Conservation (phyloP, 257 asterid genomes). For the Leptodermis oblonga region DNA sequence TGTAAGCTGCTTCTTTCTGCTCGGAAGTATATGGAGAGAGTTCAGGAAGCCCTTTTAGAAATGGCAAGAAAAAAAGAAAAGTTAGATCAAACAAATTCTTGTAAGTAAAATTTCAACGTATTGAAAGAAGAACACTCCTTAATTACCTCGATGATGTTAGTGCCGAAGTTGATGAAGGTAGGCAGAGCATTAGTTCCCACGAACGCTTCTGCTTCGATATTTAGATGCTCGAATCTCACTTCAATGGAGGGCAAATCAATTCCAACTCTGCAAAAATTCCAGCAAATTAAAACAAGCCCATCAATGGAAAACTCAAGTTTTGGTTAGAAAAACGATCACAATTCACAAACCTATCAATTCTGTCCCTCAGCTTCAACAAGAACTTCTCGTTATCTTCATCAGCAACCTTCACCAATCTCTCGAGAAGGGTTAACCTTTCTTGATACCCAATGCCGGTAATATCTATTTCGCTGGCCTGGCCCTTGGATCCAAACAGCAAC, state of each 20-base stretch:
- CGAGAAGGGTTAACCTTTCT: constrained; percentile 41
- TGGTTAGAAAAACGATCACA: no score
- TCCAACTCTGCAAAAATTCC: constrained; percentile 48
- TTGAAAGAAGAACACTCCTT: background rate
- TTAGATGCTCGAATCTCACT: constrained; percentile 63
- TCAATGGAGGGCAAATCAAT: constrained; percentile 65
- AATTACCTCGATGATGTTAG: constrained; percentile 50
- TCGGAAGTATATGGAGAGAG: constrained; percentile 39
- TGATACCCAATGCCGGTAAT: constrained; percentile 39
- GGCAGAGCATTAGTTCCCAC: constrained; percentile 55
- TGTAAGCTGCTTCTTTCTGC: constrained; percentile 38
- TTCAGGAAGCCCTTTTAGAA: constrained; percentile 17
- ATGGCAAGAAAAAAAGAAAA: background rate
- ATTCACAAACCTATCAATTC: constrained; percentile 57
- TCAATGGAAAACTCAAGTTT: background rate
- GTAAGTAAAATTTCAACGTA: background rate
- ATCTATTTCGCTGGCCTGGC: constrained; percentile 46
- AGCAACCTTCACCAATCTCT: constrained; percentile 42
- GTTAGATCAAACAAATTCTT: background rate
- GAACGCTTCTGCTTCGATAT: constrained; percentile 51
- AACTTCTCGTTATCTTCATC: constrained; percentile 64
- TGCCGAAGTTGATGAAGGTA: constrained; percentile 42
- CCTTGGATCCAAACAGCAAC: constrained; percentile 49
- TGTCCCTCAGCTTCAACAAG: constrained; percentile 48
- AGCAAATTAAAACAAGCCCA: background rate